A percentile compares a stretch with the other conserved stretches of the same genome.
Evolutionary conservation across 176 grass and related monocot genomes (phyloP).

Genomic region (Rhynchospora breviuscula): DNA sequence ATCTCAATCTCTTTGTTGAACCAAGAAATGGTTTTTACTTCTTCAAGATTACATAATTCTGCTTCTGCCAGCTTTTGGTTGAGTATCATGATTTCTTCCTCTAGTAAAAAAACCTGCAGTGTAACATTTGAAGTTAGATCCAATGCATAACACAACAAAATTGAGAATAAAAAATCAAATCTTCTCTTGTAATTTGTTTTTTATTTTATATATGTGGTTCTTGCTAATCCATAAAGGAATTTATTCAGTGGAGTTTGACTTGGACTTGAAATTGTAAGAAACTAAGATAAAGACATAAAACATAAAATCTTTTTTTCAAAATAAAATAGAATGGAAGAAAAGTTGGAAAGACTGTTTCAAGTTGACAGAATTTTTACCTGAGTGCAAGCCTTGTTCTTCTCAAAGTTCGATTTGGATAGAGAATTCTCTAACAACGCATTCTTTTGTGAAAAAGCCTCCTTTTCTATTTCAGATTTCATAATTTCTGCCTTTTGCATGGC

Average conservation of each 20-base stretch:
- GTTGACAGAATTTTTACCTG: slow-evolving; percentile 11
- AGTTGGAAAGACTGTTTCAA: not conserved
- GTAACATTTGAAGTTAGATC: not conserved
- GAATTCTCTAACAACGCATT: not conserved
- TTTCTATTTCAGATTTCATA: slow-evolving; percentile 2
- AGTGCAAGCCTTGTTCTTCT: slow-evolving; percentile 19
- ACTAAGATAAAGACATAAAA: not conserved
- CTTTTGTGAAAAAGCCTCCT: slow-evolving; percentile 10
- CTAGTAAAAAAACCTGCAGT: not conserved
- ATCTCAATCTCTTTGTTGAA: not conserved
- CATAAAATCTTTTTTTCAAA: not conserved
- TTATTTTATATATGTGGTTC: too few species aligned
- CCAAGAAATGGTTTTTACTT: not conserved
- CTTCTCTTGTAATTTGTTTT: too few species aligned
- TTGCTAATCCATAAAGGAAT: too few species aligned
- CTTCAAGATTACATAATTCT: not conserved
- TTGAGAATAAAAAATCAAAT: too few species aligned
- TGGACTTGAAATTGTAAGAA: too few species aligned
- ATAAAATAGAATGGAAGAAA: not conserved
- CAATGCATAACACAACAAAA: not conserved
- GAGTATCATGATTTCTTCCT: slow-evolving; percentile 4
- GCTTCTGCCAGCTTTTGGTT: not conserved
- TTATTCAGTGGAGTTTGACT: too few species aligned
- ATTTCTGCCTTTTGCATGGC: not conserved
- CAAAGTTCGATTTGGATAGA: not conserved